A percentile compares a stretch with the other conserved stretches of the same genome.
Conservation (phyloP, 2,329 filamentous ascomycete genomes). For the Calonectria fujianensis region DNA sequence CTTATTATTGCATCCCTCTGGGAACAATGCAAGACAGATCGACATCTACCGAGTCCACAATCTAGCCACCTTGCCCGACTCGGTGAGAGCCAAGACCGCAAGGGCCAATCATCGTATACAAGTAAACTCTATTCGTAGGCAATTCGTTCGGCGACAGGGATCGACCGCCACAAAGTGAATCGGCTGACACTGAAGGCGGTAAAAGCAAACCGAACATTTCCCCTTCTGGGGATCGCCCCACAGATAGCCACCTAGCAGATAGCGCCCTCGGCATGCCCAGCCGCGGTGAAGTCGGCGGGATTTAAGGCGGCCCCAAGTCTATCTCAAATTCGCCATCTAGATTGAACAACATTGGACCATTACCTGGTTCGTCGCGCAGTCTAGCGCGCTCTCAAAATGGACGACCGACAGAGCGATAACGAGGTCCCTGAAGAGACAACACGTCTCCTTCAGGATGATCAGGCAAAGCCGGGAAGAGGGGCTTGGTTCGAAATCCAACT, state of each 20-base stretch:
- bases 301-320: neutral
- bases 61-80: too few species aligned
- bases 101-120: neutral
- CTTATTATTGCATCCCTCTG: too few species aligned
- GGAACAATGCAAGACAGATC: too few species aligned
- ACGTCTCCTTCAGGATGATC: neutral
- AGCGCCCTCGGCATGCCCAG: neutral
- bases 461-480: neutral
- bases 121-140: neutral
- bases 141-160: neutral
- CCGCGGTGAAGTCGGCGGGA: neutral
- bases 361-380: neutral
- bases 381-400: neutral
- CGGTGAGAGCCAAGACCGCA: neutral
- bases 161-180: neutral
- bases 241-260: too few species aligned
- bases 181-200: neutral
- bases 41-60: too few species aligned
- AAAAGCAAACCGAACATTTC: constrained; percentile 1
- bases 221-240: neutral
- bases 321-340: neutral
- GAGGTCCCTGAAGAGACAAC: neutral
- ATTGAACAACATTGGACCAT: too few species aligned
- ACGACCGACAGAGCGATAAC: neutral
- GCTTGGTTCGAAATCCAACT: neutral